These are phyloP conservation scores for Cladobotryum protrusum DNA, from an alignment of 2,329 filamentous ascomycete genomes.

Conservation along the genomic window DNA sequence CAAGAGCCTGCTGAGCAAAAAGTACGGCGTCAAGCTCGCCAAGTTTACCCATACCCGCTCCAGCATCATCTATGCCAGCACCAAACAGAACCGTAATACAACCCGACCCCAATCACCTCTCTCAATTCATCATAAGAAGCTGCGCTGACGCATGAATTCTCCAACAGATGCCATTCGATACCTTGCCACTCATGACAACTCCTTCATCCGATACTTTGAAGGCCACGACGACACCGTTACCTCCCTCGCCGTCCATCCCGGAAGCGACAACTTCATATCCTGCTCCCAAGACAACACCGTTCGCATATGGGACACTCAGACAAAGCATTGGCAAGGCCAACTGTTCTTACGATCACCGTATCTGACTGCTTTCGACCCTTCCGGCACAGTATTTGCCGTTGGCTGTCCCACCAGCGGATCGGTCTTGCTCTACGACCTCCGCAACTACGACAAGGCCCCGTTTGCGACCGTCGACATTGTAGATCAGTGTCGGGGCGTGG, in stretches of 20 bases:
- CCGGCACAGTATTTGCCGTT: constrained; percentile 84
- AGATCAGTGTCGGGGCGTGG: constrained; percentile 43
- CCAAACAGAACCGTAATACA: constrained; percentile 73
- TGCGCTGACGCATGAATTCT: constrained; percentile 4
- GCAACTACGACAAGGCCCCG: constrained; percentile 88
- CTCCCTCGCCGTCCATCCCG: constrained; percentile 74
- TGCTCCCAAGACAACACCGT: constrained; percentile 88
- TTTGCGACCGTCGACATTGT: constrained; percentile 80
- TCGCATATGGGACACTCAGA: constrained; percentile 81
- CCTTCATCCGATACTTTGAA: constrained; percentile 92
- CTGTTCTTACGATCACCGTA: constrained; percentile 75
- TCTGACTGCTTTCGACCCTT: constrained; percentile 85
- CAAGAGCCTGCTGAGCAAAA: constrained; percentile 88
- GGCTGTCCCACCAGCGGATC: constrained; percentile 74
- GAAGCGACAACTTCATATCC: constrained; percentile 85
- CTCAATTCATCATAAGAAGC: background rate
- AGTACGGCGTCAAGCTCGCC: constrained; percentile 91
- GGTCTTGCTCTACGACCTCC: constrained; percentile 84
- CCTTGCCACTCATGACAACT: constrained; percentile 89
- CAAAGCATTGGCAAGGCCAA: constrained; percentile 71
- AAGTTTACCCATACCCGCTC: constrained; percentile 89
- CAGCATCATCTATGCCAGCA: constrained; percentile 91
- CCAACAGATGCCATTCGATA: constrained; percentile 79
- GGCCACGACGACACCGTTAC: constrained; percentile 85
- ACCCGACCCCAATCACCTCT: background rate